phyloP scores from a whole-genome alignment of 345 rosid species.

The Citrus australasica region DNA sequence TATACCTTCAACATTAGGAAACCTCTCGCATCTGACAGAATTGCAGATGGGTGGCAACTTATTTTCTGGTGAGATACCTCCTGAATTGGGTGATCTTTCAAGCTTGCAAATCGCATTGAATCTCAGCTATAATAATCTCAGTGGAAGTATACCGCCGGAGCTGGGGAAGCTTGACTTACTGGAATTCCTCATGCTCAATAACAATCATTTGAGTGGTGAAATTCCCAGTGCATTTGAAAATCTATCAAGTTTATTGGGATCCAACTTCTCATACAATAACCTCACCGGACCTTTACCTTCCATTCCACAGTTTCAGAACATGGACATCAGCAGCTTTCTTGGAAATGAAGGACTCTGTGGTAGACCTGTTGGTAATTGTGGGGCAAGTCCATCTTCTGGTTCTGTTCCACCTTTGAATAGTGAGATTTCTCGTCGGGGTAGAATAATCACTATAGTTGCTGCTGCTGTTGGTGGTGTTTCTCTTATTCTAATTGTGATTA shows the following conservation, averaged over 20 bases:
- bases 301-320: constrained; percentile 50
- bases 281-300: constrained; percentile 70
- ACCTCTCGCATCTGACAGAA: constrained; percentile 71
- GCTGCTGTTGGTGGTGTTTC: constrained; percentile 74
- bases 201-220: constrained; percentile 73
- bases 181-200: constrained; percentile 65
- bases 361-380: constrained; percentile 53
- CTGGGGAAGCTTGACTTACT: constrained; percentile 71
- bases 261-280: constrained; percentile 92
- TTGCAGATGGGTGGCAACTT: constrained; percentile 91
- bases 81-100: constrained; percentile 69
- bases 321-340: constrained; percentile 52
- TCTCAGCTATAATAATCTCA: constrained; percentile 72
- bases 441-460: constrained; percentile 51
- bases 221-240: constrained; percentile 64
- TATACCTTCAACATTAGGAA: constrained; percentile 70
- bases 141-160: constrained; percentile 68
- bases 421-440: constrained; percentile 36
- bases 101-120: constrained; percentile 94
- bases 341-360: constrained; percentile 88
- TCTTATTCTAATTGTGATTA: constrained; percentile 56
- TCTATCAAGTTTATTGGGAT: constrained; percentile 71
- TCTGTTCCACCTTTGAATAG: constrained; percentile 25
- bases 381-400: constrained; percentile 30
- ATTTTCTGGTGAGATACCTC: constrained; percentile 72